A percentile compares a stretch with the other conserved stretches of the same genome.
Evolutionary conservation across 257 asterid genomes (phyloP).

Genomic region (Solanum chilense): DNA sequence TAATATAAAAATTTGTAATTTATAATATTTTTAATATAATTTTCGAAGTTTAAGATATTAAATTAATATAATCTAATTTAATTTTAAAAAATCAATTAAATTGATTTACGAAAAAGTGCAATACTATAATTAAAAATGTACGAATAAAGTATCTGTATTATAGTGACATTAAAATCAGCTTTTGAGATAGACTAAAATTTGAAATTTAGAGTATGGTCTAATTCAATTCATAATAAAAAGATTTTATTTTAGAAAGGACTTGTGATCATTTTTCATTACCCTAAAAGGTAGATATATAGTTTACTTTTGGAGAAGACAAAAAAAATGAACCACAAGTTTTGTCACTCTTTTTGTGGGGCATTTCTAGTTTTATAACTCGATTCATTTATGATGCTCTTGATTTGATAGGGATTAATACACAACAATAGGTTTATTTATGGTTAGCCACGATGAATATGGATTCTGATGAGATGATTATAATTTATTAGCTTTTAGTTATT

Average conservation of each 20-base stretch:
- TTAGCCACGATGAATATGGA: not conserved
- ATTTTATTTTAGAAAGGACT: not conserved
- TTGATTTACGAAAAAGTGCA: rapidly evolving
- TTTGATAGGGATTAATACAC: not conserved
- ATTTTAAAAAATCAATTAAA: too few species aligned
- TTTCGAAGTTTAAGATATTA: too few species aligned
- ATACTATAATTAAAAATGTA: too few species aligned
- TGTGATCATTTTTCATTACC: not conserved
- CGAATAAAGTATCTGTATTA: not conserved
- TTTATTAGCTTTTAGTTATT: too few species aligned
- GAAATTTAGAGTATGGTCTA: not conserved
- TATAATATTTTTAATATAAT: too few species aligned
- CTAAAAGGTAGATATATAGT: not conserved
- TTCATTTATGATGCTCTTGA: not conserved
- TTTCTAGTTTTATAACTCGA: not conserved
- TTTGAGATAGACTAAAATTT: not conserved
- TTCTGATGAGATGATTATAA: too few species aligned
- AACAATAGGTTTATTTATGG: not conserved
- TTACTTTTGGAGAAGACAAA: not conserved
- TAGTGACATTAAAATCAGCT: not conserved
- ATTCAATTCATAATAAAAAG: not conserved
- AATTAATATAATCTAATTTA: too few species aligned
- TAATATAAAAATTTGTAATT: too few species aligned
- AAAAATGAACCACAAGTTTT: not conserved
- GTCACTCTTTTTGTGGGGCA: not conserved